phyloP scores from a whole-genome alignment of 208 protist genomes.

The Wallacemonas sp. region DNA sequence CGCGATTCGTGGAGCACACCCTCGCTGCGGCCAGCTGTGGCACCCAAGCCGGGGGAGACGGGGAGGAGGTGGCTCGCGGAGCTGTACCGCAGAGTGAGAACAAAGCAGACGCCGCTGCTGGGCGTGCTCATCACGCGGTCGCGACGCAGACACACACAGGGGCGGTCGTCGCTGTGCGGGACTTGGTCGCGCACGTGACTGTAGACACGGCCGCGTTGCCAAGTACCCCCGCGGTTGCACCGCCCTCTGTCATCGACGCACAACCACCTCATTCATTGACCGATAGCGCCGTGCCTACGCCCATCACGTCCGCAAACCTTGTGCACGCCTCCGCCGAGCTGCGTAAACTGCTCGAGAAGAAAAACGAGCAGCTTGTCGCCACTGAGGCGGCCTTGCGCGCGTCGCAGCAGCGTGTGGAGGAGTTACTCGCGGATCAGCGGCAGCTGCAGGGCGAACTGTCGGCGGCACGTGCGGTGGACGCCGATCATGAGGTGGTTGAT shows the following conservation, averaged over 20 bases:
- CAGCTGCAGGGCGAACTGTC: constrained; percentile 8
- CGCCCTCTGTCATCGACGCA: too few species aligned
- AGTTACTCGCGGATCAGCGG: background rate
- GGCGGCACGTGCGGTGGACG: background rate
- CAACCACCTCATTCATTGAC: too few species aligned
- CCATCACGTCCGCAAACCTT: too few species aligned
- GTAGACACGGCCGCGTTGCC: too few species aligned
- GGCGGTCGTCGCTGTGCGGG: background rate
- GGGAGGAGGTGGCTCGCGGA: too few species aligned
- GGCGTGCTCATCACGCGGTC: background rate
- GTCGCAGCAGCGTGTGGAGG: background rate
- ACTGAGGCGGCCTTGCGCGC: background rate
- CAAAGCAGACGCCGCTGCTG: too few species aligned
- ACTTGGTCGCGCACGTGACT: background rate
- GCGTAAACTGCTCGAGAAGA: constrained; percentile 12
- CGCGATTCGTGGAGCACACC: background rate
- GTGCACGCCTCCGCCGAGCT: constrained; percentile 15
- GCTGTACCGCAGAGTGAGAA: too few species aligned
- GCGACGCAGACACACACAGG: background rate
- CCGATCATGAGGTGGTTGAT: background rate
- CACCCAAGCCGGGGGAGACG: background rate
- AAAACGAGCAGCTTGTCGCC: constrained; percentile 17
- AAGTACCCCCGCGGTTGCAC: too few species aligned
- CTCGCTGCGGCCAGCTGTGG: background rate
- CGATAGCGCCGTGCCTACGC: too few species aligned